Evolutionary conservation across 1,284 basidiomycete species (phyloP), one percentile per base, ranked within the genome.

Genomic region (Pascua sp.): DNA sequence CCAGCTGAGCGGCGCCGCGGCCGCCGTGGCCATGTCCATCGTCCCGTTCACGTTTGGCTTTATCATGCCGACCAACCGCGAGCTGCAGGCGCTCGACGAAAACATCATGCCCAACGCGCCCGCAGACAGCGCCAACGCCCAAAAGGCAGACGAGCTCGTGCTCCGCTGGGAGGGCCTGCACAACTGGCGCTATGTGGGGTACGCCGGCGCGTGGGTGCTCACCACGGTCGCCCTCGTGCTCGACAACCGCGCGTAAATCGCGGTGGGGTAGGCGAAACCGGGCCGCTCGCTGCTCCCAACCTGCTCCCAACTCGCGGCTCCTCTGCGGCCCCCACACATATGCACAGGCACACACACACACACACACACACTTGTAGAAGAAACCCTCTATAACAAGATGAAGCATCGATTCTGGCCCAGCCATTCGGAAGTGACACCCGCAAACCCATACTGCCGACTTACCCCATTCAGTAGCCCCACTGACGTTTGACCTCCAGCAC

Each of bases 151-250:
- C 47, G 51, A 53, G 36, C 59, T 69, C 44, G 38, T 68, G n/a
- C 7, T 51, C 37, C 24, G 43, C 1, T 69, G 68, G 68, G 62
- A 65, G 47, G 41, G 18, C 16, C 57, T 56, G 17, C 68, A 69
- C 56, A 9, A 47, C 9, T 18, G 51, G 10, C 62, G 68, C 42
- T 59, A 56, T 32, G 40, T 53, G 7, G n/a, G 45, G 43, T 57
- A 53, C 17, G 16, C 38, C 13, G 51, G 55, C 47, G 54, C 55
- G 15, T 56, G 51, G 51, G 49, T 42, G 8, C 44, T 61, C 11
- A 40, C 56, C 8, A 16, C 56, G 7, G 46, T 51, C 11, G 62
- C 60, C 15, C 50, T 64, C 1, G 52, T 59, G 1, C 17, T 43
- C 11, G 55, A 54, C 50, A 40, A 17, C 24, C 49, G 47, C 42